Evolutionary conservation across 768 basidiomycete species (phyloP).

Genomic region (Phylloporus sp.): DNA sequence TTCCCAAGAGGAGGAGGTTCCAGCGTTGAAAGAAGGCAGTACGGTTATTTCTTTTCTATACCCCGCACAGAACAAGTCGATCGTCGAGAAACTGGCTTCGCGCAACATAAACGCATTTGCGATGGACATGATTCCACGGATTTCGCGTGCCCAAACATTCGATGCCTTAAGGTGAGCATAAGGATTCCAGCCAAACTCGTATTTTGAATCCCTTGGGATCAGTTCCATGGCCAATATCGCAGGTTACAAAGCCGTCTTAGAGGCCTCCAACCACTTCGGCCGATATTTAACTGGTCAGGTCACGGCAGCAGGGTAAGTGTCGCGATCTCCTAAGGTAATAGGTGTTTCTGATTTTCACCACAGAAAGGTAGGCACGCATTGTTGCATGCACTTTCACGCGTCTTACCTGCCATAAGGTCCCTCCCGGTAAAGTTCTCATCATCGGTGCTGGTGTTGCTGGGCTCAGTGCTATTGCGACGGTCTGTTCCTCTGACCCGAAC

Average conservation of each 20-base stretch:
- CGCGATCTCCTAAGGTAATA: slow-evolving; percentile 1
- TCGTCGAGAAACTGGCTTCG: slow-evolving; percentile 66
- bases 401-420: slow-evolving; percentile 50
- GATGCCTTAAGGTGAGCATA: slow-evolving; percentile 71
- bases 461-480: slow-evolving; percentile 83
- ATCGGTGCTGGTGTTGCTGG: slow-evolving; percentile 91
- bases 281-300: slow-evolving; percentile 89
- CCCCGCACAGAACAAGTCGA: slow-evolving; percentile 73
- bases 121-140: slow-evolving; percentile 91
- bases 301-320: slow-evolving; percentile 78
- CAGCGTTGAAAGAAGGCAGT: slow-evolving; percentile 63
- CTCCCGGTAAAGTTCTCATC: slow-evolving; percentile 81
- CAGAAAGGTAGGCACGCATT: slow-evolving; percentile 39
- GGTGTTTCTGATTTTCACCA: slow-evolving; percentile 5
- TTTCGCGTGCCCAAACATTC: slow-evolving; percentile 86
- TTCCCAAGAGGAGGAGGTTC: slow-evolving; percentile 55
- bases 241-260: slow-evolving; percentile 90
- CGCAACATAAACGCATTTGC: slow-evolving; percentile 72
- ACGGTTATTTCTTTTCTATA: slow-evolving; percentile 83
- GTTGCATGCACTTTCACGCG: not conserved
- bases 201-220: not conserved
- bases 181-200: not conserved
- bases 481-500: slow-evolving; percentile 27
- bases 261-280: slow-evolving; percentile 87
- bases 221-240: slow-evolving; percentile 94